phyloP scores from a whole-genome alignment of 208 protist genomes.

The Crithidia mellificae region DNA sequence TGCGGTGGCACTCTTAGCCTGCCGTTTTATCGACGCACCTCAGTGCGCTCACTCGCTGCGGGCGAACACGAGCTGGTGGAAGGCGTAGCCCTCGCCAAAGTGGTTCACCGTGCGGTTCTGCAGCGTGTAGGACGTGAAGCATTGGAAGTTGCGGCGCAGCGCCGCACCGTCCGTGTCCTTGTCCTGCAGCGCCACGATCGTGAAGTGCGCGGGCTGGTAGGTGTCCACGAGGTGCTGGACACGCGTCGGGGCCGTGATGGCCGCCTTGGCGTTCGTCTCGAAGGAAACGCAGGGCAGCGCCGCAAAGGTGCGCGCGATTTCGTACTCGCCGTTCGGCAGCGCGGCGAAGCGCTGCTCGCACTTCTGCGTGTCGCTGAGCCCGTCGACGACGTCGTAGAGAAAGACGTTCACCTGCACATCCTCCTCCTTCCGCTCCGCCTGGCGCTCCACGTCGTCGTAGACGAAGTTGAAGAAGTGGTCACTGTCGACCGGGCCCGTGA shows the following conservation, averaged over 20 bases:
- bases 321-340: constrained; percentile 54
- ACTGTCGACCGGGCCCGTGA: constrained; percentile 83
- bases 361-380: constrained; percentile 23
- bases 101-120: constrained; percentile 71
- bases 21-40: not conserved
- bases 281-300: constrained; percentile 56
- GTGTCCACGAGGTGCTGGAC: constrained; percentile 51
- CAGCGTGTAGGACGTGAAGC: constrained; percentile 56
- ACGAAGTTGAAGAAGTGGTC: constrained; percentile 90
- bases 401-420: constrained; percentile 84
- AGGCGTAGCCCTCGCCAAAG: constrained; percentile 81
- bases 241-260: constrained; percentile 30
- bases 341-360: constrained; percentile 37
- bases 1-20: not conserved
- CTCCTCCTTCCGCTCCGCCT: constrained; percentile 35
- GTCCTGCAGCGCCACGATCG: constrained; percentile 72
- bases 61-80: constrained; percentile 71
- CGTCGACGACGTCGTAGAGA: constrained; percentile 57
- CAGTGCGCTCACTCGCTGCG: constrained; percentile 24
- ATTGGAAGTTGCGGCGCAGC: constrained; percentile 38
- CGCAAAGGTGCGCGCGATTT: constrained; percentile 63
- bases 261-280: constrained; percentile 67
- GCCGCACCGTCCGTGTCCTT: constrained; percentile 28
- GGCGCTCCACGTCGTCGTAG: constrained; percentile 68
- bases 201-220: constrained; percentile 65